Evolutionary conservation across 1,284 basidiomycete genomes (phyloP).

Genomic region (Ustilago trichophora): DNA sequence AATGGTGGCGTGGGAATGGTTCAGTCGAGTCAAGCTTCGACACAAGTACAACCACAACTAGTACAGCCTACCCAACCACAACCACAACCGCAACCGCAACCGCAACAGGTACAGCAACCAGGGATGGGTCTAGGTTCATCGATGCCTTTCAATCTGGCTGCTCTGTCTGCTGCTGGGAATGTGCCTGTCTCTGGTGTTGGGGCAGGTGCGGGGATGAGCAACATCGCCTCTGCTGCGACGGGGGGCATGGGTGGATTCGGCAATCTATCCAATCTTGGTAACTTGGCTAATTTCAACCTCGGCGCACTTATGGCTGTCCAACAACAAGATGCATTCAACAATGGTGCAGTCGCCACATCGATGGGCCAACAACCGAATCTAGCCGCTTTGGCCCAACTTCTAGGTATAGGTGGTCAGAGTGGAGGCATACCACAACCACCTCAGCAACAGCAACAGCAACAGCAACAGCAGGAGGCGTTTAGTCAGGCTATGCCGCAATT

Average conservation of each 20-base stretch:
- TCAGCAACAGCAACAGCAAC: slow-evolving; percentile 10
- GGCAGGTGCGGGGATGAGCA: slow-evolving; percentile 5
- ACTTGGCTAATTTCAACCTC: slow-evolving; percentile 17
- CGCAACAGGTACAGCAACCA: background rate
- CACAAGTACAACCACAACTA: background rate
- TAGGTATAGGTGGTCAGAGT: slow-evolving; percentile 23
- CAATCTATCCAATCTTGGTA: slow-evolving; percentile 2
- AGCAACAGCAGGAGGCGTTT: slow-evolving; percentile 8
- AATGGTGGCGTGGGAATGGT: no score
- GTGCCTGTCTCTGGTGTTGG: slow-evolving; percentile 20
- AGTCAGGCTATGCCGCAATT: slow-evolving; percentile 9
- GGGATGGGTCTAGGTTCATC: slow-evolving; percentile 43
- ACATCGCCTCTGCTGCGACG: no score
- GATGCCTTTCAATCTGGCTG: slow-evolving; percentile 41
- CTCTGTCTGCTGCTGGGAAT: slow-evolving; percentile 32
- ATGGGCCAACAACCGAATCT: slow-evolving; percentile 30
- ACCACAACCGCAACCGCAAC: background rate
- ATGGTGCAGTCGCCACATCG: no score
- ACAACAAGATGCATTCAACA: slow-evolving; percentile 9
- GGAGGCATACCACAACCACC: background rate
- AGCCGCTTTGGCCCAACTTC: slow-evolving; percentile 18
- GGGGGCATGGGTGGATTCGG: background rate
- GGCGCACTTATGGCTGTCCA: slow-evolving; percentile 3
- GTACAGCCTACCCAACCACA: no score
- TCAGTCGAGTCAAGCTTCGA: no score